Percentiles rank a stretch among this genome's conserved stretches.
phyloP scores from a whole-genome alignment of 225 moss, liverwort and hornwort genomes.

The Antitrichia curtipendula region DNA sequence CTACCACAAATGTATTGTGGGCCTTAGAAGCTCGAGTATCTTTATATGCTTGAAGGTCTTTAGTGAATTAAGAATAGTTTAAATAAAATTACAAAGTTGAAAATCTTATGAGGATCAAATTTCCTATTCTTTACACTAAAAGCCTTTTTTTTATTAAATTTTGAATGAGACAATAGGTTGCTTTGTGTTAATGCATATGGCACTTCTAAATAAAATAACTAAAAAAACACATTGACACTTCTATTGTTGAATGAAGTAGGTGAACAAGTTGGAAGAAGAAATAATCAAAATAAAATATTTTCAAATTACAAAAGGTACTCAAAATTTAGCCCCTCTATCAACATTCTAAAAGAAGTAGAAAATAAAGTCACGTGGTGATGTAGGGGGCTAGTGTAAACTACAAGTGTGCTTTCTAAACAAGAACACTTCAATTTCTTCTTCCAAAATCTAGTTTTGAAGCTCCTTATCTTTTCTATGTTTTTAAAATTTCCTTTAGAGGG shows the following conservation, averaged over 20 bases:
- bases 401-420: background rate
- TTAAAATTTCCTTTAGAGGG: background rate
- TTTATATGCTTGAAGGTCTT: background rate
- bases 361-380: background rate
- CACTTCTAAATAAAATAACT: background rate
- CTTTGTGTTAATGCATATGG: background rate
- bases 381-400: background rate
- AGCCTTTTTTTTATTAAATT: background rate
- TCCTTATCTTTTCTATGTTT: background rate
- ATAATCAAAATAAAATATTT: background rate
- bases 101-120: background rate
- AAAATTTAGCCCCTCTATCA: background rate
- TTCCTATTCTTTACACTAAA: background rate
- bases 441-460: background rate
- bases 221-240: background rate
- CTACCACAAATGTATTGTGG: background rate
- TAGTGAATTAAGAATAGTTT: background rate
- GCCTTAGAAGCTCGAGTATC: background rate
- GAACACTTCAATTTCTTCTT: background rate
- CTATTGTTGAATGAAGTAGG: background rate
- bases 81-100: background rate
- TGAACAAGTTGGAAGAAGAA: background rate
- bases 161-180: fast-evolving
- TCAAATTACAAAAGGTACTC: background rate
- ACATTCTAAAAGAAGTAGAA: background rate